Evolutionary conservation across 2,329 filamentous ascomycete species (phyloP).

Genomic region (Cladosporium sphaerospermum): DNA sequence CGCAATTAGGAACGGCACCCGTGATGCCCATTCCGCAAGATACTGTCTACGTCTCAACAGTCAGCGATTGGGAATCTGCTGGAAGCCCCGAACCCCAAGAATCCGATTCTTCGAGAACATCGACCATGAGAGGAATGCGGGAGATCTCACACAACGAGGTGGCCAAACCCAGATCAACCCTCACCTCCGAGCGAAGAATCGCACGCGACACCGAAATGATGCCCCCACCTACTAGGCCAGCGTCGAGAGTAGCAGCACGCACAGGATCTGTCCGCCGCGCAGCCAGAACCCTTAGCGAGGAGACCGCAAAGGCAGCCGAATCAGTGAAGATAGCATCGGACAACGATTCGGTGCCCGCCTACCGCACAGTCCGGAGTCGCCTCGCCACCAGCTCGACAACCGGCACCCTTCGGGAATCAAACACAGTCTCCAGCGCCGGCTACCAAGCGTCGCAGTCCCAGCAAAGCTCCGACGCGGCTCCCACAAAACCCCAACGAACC

Average conservation of each 20-base stretch:
- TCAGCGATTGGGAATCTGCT: constrained; percentile 28
- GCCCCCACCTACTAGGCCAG: constrained; percentile 25
- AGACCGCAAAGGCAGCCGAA: constrained; percentile 20
- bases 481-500: constrained; percentile 21
- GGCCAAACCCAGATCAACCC: constrained; percentile 16
- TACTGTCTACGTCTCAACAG: constrained; percentile 39
- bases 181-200: constrained; percentile 16
- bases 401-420: constrained; percentile 20
- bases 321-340: constrained; percentile 16
- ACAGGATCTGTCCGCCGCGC: constrained; percentile 24
- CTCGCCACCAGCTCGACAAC: constrained; percentile 14
- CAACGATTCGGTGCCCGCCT: constrained; percentile 19
- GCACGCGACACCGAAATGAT: constrained; percentile 29
- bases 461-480: constrained; percentile 20
- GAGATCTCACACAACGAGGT: constrained; percentile 44
- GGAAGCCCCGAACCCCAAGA: constrained; percentile 34
- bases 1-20: constrained; percentile 41
- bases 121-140: constrained; percentile 35
- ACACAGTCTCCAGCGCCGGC: constrained; percentile 19
- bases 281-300: constrained; percentile 30
- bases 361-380: constrained; percentile 14
- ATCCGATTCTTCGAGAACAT: constrained; percentile 25
- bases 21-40: constrained; percentile 45
- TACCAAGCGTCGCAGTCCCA: constrained; percentile 21
- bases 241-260: constrained; percentile 20